Base-by-base conservation (phyloP, 345 rosid genomes). In the sweet orange (Citrus sinensis) region DNA sequence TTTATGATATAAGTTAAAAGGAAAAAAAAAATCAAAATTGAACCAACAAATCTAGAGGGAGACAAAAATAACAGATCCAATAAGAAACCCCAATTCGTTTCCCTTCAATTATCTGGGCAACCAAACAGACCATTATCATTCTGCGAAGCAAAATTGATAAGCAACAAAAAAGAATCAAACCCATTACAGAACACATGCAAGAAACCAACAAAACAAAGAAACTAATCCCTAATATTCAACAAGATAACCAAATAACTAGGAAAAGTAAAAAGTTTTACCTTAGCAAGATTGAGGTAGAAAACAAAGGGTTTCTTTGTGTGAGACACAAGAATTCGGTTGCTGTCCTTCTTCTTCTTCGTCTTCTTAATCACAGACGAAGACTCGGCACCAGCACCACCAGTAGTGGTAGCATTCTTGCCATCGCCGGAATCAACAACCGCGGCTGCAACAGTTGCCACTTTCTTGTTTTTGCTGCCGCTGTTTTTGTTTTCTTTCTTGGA, bases 251-350 rank as follows among this genome's bases (percentile, higher is more conserved):
- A 49, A 27, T 20, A 70, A 70, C n/a, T 24, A 16, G 29, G 4
- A 0, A 11, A 68, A 46, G 1, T 39, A 7, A 19, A 25, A 11
- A 46, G 22, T 32, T 13, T 30, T 78, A 82, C 87, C 79, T 82
- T 85, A 56, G 87, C 85, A 68, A 83, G 83, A 80, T 75, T 80
- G 66, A 82, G 87, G 61, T 85, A 85, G 78, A 82, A 85, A 74
- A 80, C 22, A 76, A 85, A 82, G 76, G 85, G 85, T 66, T 80
- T 82, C 83, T 85, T 82, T 76, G 71, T 80, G 69, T 78, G 83
- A 63, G 87, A 85, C 55, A 85, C 82, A 20, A 75, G 81, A 66
- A 85, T 79, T 62, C 60, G 73, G 24, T 82, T 59, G 30, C 72
- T 61, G 68, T 39, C 37, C 59, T 54, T 75, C 61, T 64, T 75